These are phyloP conservation scores for Aureobasidium leucospermi DNA, from an alignment of 2,329 filamentous ascomycete genomes.

Conservation along the genomic window DNA sequence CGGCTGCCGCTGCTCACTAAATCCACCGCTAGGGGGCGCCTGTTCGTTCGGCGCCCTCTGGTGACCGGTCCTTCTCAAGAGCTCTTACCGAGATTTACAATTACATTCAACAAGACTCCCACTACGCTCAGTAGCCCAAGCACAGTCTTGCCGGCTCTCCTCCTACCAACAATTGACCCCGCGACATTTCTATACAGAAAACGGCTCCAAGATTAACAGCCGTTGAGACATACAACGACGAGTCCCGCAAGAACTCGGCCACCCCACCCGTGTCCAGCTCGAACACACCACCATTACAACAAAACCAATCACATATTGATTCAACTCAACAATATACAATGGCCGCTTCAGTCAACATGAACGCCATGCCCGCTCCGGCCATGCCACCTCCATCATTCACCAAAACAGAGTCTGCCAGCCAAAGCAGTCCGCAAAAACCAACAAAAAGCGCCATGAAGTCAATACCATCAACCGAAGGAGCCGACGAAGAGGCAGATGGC, in stretches of 20 bases:
- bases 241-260: neutral
- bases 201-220: conserved; percentile 1
- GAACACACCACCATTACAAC: neutral
- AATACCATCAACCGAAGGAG: neutral
- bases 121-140: conserved; percentile 7
- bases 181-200: neutral
- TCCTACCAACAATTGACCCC: neutral
- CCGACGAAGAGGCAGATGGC: conserved; percentile 13
- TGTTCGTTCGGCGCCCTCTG: conserved; percentile 23
- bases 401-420: conserved; percentile 15
- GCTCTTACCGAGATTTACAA: conserved; percentile 26
- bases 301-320: neutral
- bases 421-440: neutral
- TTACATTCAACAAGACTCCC: conserved; percentile 21
- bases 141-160: conserved; percentile 1
- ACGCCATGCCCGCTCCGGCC: neutral
- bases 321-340: conserved; percentile 8
- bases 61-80: conserved; percentile 21
- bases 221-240: conserved; percentile 12
- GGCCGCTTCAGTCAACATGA: conserved; percentile 6
- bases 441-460: conserved; percentile 2
- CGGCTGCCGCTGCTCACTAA: conserved; percentile 29
- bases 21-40: conserved; percentile 26
- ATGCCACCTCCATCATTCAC: conserved; percentile 3
- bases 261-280: neutral